A percentile compares a stretch with the other conserved stretches of the same genome.
phyloP scores from a whole-genome alignment of 805 yeast genomes.

The Limtongozyma cylindracea region DNA sequence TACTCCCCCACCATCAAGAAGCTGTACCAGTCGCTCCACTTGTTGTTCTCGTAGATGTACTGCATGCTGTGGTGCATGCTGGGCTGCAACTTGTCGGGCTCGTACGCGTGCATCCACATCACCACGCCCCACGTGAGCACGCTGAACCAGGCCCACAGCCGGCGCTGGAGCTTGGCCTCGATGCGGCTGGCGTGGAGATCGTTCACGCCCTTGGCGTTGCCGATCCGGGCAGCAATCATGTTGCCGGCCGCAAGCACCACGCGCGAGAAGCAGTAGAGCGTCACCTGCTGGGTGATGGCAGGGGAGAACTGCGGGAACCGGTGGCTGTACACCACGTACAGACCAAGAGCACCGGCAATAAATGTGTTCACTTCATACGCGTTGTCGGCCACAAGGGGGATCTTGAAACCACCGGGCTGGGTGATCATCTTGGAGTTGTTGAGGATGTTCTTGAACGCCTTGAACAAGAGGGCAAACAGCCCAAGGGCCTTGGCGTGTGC shows the following conservation, averaged over 20 bases:
- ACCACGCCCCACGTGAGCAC: conserved; percentile 49
- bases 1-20: conserved; percentile 15
- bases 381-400: too few relatives aligned
- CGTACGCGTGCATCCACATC: conserved; percentile 41
- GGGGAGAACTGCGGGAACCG: conserved; percentile 16
- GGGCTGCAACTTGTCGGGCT: conserved; percentile 35
- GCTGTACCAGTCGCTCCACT: conserved; percentile 21
- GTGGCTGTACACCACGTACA: conserved; percentile 17
- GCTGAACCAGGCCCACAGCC: conserved; percentile 33
- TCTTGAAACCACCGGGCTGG: too few relatives aligned
- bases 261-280: conserved; percentile 47
- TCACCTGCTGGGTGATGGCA: conserved; percentile 44
- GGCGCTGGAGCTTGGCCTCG: conserved; percentile 7
- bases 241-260: conserved; percentile 36
- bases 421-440: conserved; percentile 8
- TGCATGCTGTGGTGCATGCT: conserved; percentile 45
- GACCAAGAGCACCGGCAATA: conserved; percentile 13
- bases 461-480: conserved; percentile 25
- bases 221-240: too few relatives aligned
- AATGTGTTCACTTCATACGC: too few relatives aligned
- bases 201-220: conserved; percentile 21
- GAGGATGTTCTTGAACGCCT: conserved; percentile 10
- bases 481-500: conserved; percentile 33
- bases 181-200: conserved; percentile 13
- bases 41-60: conserved; percentile 34